A percentile compares a stretch with the other conserved stretches of the same genome.
Evolutionary conservation across 225 moss, liverwort and hornwort genomes (phyloP).

Genomic region (Ulota crispa): DNA sequence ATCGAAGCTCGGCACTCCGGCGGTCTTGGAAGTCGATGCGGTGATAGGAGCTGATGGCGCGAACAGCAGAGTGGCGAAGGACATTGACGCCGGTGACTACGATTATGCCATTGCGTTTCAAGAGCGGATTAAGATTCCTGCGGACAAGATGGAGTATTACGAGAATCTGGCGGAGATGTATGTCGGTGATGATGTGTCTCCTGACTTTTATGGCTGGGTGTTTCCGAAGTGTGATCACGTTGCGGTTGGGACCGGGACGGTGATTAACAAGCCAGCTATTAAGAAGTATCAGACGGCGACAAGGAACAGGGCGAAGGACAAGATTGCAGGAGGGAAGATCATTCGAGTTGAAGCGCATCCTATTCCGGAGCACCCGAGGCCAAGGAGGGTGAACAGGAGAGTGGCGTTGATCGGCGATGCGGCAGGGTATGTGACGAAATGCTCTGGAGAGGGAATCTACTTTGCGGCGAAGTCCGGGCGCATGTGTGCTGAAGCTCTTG

Average conservation of each 20-base stretch:
- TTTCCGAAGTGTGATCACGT: conserved; percentile 89
- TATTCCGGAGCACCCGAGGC: conserved; percentile 97
- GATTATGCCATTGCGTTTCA: conserved; percentile 98
- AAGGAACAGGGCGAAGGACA: conserved; percentile 85
- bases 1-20: conserved; percentile 58
- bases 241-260: conserved; percentile 97
- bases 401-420: conserved; percentile 95
- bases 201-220: conserved; percentile 98
- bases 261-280: conserved; percentile 92
- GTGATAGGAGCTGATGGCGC: conserved; percentile 95
- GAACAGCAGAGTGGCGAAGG: conserved; percentile 90
- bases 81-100: conserved; percentile 92
- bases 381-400: conserved; percentile 64
- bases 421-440: conserved; percentile 95
- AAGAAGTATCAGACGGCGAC: conserved; percentile 99
- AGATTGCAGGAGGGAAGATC: conserved; percentile 93
- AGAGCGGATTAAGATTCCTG: conserved; percentile 85
- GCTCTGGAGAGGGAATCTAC: conserved; percentile 97
- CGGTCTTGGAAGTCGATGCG: conserved; percentile 85
- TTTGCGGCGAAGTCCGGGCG: conserved; percentile 97
- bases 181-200: conserved; percentile 69
- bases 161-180: conserved; percentile 98
- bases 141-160: conserved; percentile 97
- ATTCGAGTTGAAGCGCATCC: conserved; percentile 98
- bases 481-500: conserved; percentile 97